A percentile compares a stretch with the other conserved stretches of the same genome.
phyloP scores from a whole-genome alignment of 306 rosid genomes.

The Biancaea sappan region DNA sequence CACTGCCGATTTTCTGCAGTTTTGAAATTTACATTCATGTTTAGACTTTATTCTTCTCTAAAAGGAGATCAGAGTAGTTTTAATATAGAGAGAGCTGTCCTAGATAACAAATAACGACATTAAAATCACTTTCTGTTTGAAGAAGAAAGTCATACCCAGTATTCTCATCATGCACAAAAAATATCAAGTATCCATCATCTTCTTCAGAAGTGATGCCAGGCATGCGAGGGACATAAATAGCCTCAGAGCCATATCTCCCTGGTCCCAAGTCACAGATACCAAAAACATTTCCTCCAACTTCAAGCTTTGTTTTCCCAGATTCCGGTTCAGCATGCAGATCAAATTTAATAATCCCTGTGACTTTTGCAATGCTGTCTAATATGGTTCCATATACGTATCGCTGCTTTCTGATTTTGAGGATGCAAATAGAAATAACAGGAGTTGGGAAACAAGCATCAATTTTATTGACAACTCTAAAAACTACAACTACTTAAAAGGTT shows the following conservation, averaged over 20 bases:
- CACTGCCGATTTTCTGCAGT: conserved; percentile 71
- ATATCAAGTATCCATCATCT: conserved; percentile 92
- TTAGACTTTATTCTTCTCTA: conserved; percentile 11
- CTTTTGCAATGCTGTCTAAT: conserved; percentile 70
- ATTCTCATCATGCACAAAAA: conserved; percentile 84
- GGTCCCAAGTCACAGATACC: conserved; percentile 87
- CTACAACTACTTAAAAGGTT: too few relatives aligned
- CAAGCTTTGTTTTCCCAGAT: conserved; percentile 59
- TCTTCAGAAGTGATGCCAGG: conserved; percentile 76
- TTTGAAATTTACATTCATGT: conserved; percentile 23
- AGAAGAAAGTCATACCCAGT: conserved; percentile 54
- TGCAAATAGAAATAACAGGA: conserved; percentile 8
- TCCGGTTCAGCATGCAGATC: conserved; percentile 80
- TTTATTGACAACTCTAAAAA: not conserved
- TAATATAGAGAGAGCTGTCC: not conserved
- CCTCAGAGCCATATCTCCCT: conserved; percentile 83
- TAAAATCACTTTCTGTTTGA: not conserved
- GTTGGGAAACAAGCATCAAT: conserved; percentile 8
- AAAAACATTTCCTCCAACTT: conserved; percentile 82
- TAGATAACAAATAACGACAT: conserved; percentile 4
- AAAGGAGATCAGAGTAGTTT: not conserved
- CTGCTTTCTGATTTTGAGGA: conserved; percentile 62
- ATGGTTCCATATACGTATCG: conserved; percentile 79
- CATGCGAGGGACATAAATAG: conserved; percentile 74
- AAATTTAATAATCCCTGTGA: conserved; percentile 77